Evolutionary conservation across 2,329 filamentous ascomycete species (phyloP), one percentile per base, ranked within the genome.

Genomic region (Helotiales sp.): DNA sequence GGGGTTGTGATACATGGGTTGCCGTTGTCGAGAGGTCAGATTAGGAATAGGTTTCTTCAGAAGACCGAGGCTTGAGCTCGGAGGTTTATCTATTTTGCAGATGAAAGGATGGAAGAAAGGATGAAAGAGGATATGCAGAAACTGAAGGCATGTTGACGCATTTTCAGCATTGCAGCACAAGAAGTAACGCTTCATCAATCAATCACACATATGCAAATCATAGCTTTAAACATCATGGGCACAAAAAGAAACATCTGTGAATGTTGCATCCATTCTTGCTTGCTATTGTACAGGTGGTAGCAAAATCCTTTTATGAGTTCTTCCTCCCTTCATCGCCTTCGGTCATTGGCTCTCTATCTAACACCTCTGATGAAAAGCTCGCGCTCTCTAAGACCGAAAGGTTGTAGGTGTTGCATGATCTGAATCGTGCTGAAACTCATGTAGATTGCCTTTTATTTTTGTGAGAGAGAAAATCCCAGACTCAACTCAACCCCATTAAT

Each of bases 231-330:
- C n/a, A n/a, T n/a, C n/a, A n/a, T n/a, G n/a, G n/a, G n/a, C n/a
- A n/a, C n/a, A n/a, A n/a, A n/a, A n/a, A n/a, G 13, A 15, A 17
- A 30, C 15, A 30, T 30, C 26, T 52, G 49, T 52, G 24, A 52
- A 61, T 61, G 40, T 43, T 61, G 59, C 43, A 24, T 63, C 37
- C 47, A 55, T 63, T 55, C 34, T 52, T 63, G 61, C 61, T 63
- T 54, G 61, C 61, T 63, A 63, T 63, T 45, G 49, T 63, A 63
- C 61, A 63, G 32, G 30, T 57, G 50, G 47, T 32, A 63, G 61
- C 61, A 63, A 63, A 54, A 37, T 57, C 54, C 54, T 57, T 57
- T 40, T 57, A 57, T 57, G 54, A 24, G 32, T 57, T 34, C 34
- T 6, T 37, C 32, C 32, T 34, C 17, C 54, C 32, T 57, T 57